phyloP scores from a whole-genome alignment of 345 rosid species.

The Sonneratia caseolaris region DNA sequence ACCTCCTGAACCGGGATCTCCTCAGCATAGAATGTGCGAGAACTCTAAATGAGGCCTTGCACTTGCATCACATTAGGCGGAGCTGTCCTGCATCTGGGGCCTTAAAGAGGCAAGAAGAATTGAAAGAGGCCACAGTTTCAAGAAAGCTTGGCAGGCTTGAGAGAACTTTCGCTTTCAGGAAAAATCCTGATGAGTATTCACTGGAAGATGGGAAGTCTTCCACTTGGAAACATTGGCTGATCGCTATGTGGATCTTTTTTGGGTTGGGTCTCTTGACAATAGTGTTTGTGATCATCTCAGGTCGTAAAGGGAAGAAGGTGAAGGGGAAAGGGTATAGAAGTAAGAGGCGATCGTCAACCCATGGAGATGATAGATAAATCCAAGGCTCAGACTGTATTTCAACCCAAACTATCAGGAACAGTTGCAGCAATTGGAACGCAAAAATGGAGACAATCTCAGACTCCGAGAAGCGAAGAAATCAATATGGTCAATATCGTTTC shows the following conservation, averaged over 20 bases:
- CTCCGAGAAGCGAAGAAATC: not conserved
- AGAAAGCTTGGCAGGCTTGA: constrained; percentile 36
- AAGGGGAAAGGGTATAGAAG: constrained; percentile 53
- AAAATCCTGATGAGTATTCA: constrained; percentile 21
- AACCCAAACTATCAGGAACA: no score
- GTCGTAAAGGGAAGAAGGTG: constrained; percentile 43
- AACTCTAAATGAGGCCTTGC: constrained; percentile 68
- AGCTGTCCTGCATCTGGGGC: constrained; percentile 51
- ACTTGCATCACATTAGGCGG: constrained; percentile 63
- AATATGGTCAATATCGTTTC: not conserved
- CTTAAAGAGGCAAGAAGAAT: constrained; percentile 5
- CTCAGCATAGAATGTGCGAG: constrained; percentile 89
- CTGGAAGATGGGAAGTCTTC: constrained; percentile 40
- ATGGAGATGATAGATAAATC: constrained; percentile 37
- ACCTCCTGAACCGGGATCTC: constrained; percentile 53
- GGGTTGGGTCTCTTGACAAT: constrained; percentile 65
- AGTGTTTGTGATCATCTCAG: constrained; percentile 41
- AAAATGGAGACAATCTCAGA: not conserved
- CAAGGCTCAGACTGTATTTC: constrained; percentile 14
- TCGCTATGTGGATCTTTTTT: constrained; percentile 57
- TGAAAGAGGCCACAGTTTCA: constrained; percentile 23
- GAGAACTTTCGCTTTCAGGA: constrained; percentile 13
- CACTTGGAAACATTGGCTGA: constrained; percentile 63
- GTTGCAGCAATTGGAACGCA: no score
- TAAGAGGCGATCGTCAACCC: constrained; percentile 42